Evolutionary conservation across 371 early-diverging fungal species (phyloP).

Genomic region (Blyttiomyces sp.): DNA sequence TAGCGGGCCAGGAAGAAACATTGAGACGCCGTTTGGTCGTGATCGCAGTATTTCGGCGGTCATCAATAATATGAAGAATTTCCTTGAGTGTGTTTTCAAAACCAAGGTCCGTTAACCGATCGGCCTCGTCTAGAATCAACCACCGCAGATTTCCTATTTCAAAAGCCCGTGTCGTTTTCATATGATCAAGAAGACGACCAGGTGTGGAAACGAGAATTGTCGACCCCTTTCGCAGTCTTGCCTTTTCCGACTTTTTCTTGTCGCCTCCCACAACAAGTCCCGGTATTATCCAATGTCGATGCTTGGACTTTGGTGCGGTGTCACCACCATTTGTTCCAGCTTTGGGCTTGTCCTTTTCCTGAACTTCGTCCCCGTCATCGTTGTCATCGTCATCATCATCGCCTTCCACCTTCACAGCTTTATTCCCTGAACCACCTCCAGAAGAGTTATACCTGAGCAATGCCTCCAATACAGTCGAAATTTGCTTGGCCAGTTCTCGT

Average conservation of each 20-base stretch:
- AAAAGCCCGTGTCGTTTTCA: conserved; percentile 61
- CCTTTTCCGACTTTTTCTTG: conserved; percentile 88
- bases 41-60: conserved; percentile 15
- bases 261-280: conserved; percentile 91
- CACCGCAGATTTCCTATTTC: conserved; percentile 45
- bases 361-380: conserved; percentile 7
- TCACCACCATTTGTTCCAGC: conserved; percentile 1
- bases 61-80: conserved; percentile 36
- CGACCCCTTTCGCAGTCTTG: conserved; percentile 74
- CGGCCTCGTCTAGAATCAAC: conserved; percentile 72
- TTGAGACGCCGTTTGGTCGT: conserved; percentile 14
- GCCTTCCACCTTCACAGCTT: not conserved
- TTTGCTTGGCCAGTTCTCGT: conserved; percentile 98
- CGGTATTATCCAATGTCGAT: conserved; percentile 83
- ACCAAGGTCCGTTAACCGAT: conserved; percentile 61
- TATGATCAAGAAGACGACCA: conserved; percentile 65
- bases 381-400: conserved; percentile 26
- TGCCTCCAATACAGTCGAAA: conserved; percentile 66
- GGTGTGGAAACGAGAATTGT: conserved; percentile 66
- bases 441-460: conserved; percentile 47
- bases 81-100: conserved; percentile 54
- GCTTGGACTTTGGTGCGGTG: conserved; percentile 3
- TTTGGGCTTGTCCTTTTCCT: not conserved
- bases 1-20: conserved; percentile 32
- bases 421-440: not conserved